Evolutionary conservation across 176 grass and related monocot species (phyloP), one percentile per base, ranked within the genome.

Genomic region (Rhynchospora tenuis): DNA sequence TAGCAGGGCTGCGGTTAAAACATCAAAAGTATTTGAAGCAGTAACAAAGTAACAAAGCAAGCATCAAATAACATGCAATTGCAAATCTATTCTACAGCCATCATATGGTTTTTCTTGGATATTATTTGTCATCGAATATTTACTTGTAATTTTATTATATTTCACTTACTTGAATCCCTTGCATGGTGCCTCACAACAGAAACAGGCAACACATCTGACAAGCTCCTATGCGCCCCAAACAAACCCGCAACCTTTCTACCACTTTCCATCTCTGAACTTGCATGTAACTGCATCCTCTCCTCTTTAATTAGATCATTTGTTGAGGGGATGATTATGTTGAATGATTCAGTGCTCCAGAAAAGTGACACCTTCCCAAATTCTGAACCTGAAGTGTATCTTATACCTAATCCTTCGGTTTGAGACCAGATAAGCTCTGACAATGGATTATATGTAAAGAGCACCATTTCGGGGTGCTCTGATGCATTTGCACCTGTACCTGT

Each of bases 401-500:
- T 88, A 81, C 83, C 89, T 31, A 96, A 71, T 50, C 93, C 93
- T 62, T 93, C 83, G 78, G 84, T 74, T 7, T 87, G 85, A 80
- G 93, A 96, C 93, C 90, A 96, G 26, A 93, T 88, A 64, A 96
- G 87, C 87, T 96, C 93, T 60, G 91, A 93, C 16, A 91, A 79
- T 59, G 90, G 87, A 83, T 80, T 96, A 73, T 57, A 69, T 79
- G 85, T 16, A 81, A 81, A 73, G 17, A 82, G 66, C 46, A 82
- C 62, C 91, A 93, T 93, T 19, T 86, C 73, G 23, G 70, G 64
- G n/a, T 59, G 76, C 63, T 56, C 4, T 76, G 81, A 89, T 90
- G 93, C 93, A 96, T 96, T 96, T 93, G 88, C 93, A 96, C 93
- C 91, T 96, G 83, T 91, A 93, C 90, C 91, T 91, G 88, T 83